Evolutionary conservation across 768 basidiomycete species (phyloP).

Genomic region (Auriscalpium microsporum): DNA sequence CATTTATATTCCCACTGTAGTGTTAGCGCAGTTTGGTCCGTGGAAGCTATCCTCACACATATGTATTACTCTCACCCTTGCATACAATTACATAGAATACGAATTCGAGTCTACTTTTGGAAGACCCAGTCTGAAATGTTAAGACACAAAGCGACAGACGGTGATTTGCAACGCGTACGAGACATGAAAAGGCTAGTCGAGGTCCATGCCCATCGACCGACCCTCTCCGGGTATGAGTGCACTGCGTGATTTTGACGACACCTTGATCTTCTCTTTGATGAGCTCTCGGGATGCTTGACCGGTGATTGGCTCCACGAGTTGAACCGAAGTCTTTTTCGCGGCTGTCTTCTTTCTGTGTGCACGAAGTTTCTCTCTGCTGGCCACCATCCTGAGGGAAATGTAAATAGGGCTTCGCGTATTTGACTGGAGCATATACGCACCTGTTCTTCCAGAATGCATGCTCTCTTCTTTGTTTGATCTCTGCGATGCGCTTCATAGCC

Average conservation of each 20-base stretch:
- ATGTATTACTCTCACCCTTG: neutral
- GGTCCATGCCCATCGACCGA: conserved; percentile 86
- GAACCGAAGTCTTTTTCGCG: conserved; percentile 47
- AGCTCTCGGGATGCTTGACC: conserved; percentile 36
- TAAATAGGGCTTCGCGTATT: neutral
- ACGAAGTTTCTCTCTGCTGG: conserved; percentile 69
- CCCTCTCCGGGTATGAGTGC: conserved; percentile 79
- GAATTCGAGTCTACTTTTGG: neutral
- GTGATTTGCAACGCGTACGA: neutral
- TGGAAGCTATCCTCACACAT: neutral
- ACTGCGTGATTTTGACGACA: conserved; percentile 50
- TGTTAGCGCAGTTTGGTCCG: conserved; percentile 1
- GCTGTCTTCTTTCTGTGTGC: conserved; percentile 61
- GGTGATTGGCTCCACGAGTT: conserved; percentile 56
- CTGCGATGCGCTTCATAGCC: conserved; percentile 91
- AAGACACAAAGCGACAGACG: neutral
- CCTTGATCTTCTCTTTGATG: conserved; percentile 73
- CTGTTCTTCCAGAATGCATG: conserved; percentile 94
- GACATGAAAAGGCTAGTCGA: conserved; percentile 40
- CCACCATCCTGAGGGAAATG: conserved; percentile 60
- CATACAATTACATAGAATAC: conserved; percentile 1
- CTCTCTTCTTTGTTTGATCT: conserved; percentile 87
- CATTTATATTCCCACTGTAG: conserved; percentile 7
- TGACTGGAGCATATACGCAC: conserved; percentile 25
- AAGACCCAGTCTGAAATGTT: neutral